Base-by-base conservation (phyloP, 2,329 filamentous ascomycete genomes). In the Neoarthrinium moseri region DNA sequence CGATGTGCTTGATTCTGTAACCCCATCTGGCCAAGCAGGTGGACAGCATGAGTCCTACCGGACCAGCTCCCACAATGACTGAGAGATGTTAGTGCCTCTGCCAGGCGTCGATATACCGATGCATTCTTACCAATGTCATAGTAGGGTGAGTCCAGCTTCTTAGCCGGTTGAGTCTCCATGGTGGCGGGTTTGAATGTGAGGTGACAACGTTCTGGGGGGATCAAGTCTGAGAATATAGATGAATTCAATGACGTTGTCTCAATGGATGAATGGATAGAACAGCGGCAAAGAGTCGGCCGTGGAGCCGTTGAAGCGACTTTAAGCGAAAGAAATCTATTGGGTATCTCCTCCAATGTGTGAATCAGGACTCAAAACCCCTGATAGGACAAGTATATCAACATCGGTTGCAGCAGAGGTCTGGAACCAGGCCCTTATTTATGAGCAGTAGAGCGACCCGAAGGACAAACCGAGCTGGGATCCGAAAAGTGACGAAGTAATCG, bases 1-100 rank as follows among this genome's bases (percentile, higher is more conserved):
- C 91, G 61, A 96, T 90, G 69, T 96, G 90, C 74, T 92, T 95
- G 67, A 96, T 89, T 66, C 83, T 90, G 75, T 96, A 96, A 17
- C 91, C 91, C 89, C 91, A 96, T 72, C 91, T 79, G 50, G 89
- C 88, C 51, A 96, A 79, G 63, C 88, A 92, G 23, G 91, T 91
- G 7, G 90, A 94, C 20, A 96, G 78, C 70, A 95, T 84, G 47
- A 96, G 80, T 45, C 91, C 91, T 32, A 91, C 90, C 4, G 91
- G 91, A 13, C 91, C 91, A 46, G 91, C 91, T 53, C 91, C 91
- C 45, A 96, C 78, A 55, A 96, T 91, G 56, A 96, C 90, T 81
- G 41, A 79, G 13, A 35, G 4, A 66, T 43, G 62, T 55, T 39
- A 15, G 17, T 18, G 51, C 48, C 52, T 34, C n/a, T 7, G 11